phyloP scores from a whole-genome alignment of 257 asterid species.

The Buddleja alternifolia region DNA sequence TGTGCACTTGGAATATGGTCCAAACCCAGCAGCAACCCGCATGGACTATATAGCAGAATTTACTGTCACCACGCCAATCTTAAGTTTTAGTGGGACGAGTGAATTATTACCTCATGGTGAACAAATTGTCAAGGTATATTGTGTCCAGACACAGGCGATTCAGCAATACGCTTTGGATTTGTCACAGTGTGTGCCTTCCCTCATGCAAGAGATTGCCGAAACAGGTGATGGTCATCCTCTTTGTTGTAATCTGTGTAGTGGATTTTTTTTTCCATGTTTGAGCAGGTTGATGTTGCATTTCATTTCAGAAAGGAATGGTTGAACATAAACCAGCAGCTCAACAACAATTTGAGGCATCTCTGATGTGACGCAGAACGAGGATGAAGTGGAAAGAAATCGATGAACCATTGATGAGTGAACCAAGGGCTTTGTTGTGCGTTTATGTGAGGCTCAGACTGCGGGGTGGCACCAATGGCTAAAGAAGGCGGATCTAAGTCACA shows the following conservation, averaged over 20 bases:
- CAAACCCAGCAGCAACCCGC: too few species aligned
- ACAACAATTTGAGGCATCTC: slow-evolving; percentile 87
- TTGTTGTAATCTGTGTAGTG: too few species aligned
- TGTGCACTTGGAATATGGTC: too few species aligned
- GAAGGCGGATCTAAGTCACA: too few species aligned
- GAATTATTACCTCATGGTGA: slow-evolving; percentile 82
- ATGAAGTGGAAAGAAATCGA: too few species aligned
- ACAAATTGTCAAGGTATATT: slow-evolving; percentile 87
- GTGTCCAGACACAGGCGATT: slow-evolving; percentile 98
- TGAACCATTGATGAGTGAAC: too few species aligned
- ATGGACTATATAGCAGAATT: too few species aligned
- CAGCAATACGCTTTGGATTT: slow-evolving; percentile 94
- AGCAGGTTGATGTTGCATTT: slow-evolving; percentile 89
- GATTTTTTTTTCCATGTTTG: too few species aligned
- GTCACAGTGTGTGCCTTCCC: slow-evolving; percentile 91
- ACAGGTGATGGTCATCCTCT: slow-evolving; percentile 89
- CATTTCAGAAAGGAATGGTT: slow-evolving; percentile 86
- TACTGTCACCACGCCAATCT: slow-evolving; percentile 95
- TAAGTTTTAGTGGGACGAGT: slow-evolving; percentile 95
- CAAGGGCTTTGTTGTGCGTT: too few species aligned
- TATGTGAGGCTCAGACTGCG: too few species aligned
- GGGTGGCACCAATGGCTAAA: too few species aligned
- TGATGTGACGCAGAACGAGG: too few species aligned
- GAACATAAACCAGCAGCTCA: slow-evolving; percentile 77
- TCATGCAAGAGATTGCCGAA: slow-evolving; percentile 80